These are phyloP conservation scores for Sporothrix humicola DNA, from an alignment of 2,329 filamentous ascomycete genomes.

Conservation along the genomic window DNA sequence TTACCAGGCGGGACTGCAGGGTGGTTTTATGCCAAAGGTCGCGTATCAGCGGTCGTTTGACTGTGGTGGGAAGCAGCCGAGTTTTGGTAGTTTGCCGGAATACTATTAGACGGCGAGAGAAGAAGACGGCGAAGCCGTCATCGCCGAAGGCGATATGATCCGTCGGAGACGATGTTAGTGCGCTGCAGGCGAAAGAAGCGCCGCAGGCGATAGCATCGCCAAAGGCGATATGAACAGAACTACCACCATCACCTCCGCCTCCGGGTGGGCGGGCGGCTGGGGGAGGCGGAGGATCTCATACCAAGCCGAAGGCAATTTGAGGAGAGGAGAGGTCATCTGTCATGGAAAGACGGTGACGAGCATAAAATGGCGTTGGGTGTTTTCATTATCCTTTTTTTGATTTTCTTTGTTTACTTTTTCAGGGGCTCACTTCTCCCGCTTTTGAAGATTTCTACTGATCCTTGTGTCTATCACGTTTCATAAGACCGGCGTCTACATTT, in stretches of 20 bases:
- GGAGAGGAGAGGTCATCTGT: too few species aligned
- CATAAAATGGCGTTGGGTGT: slow-evolving; percentile 1
- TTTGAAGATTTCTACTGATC: neutral
- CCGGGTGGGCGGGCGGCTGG: too few species aligned
- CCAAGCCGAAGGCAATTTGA: too few species aligned
- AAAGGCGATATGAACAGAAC: too few species aligned
- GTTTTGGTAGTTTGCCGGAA: slow-evolving; percentile 60
- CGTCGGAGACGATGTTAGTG: too few species aligned
- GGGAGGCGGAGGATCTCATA: too few species aligned
- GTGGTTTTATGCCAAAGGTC: slow-evolving; percentile 78
- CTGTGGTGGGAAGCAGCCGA: slow-evolving; percentile 64
- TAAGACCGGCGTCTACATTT: neutral
- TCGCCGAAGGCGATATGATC: neutral
- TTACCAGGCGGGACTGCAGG: slow-evolving; percentile 77
- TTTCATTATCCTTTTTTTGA: neutral
- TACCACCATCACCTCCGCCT: too few species aligned
- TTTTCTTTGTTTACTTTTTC: neutral
- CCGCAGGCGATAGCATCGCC: too few species aligned
- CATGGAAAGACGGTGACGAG: too few species aligned
- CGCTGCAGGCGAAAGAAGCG: too few species aligned
- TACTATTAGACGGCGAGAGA: slow-evolving; percentile 48
- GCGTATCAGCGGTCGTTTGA: slow-evolving; percentile 74
- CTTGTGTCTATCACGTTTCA: neutral
- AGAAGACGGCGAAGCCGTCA: too few species aligned
- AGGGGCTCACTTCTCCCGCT: neutral